Evolutionary conservation across 2,329 filamentous ascomycete species (phyloP), one percentile per base, ranked within the genome.

Genomic region (Fusarium pseudonygamai): DNA sequence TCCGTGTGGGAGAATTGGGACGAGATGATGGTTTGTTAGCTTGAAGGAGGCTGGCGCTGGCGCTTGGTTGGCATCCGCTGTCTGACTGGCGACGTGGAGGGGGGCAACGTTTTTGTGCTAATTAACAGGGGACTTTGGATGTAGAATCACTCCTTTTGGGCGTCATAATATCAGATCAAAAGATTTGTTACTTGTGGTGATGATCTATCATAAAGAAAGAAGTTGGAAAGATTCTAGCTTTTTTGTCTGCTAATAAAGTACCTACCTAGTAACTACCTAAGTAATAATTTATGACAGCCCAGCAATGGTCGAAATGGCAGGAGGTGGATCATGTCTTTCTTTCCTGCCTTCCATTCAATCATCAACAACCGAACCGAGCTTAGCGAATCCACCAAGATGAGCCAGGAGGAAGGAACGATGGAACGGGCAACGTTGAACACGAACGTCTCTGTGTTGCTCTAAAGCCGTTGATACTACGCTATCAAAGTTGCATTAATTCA

Each of bases 1-100:
- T 74, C 58, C 30, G 55, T 74, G 64, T 60, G 66, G 52, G 67
- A 53, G 66, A 69, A 65, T 69, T 50, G 67, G 71, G 50, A 71
- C 57, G 46, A 62, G 64, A 60, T 69, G 69, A 69, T 65, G 66
- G 69, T 53, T 72, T 73, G 56, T 71, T 63, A 68, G 67, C 71
- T 73, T 39, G 68, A 72, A 57, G 64, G 71, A 71, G 67, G 59
- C 43, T 59, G 71, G 65, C 36, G 66, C 50, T 71, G 70, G 66
- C 69, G 64, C 65, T 68, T 71, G 69, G 67, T 67, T 73, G 60
- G 65, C 46, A 68, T 62, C 50, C 56, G 50, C 62, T 71, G 67
- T 53, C 52, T 55, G 67, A 53, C 46, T 36, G 32, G 49, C n/a
- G 49, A 52, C 18, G n/a, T 52, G 49, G 52, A 53, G 55, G 52